Percentiles rank a stretch among this genome's conserved stretches.
These are phyloP conservation scores for Aeminium ludgeri DNA, from an alignment of 495 filamentous ascomycete genomes.

Conservation along the genomic window DNA sequence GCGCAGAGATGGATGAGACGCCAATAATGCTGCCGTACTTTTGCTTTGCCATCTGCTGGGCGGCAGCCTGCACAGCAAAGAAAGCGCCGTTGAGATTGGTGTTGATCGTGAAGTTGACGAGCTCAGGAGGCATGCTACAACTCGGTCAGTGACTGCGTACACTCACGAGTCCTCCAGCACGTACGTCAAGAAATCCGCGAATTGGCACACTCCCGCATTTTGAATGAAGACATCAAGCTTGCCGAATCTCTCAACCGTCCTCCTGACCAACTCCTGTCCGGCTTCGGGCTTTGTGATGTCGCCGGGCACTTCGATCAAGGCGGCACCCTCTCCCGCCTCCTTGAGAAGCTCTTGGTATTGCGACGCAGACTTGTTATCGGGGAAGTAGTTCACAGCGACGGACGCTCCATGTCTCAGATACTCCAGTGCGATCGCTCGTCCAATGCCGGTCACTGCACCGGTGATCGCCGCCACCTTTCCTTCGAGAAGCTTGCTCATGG, in stretches of 20 bases:
- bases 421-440: constrained; percentile 26
- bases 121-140: constrained; percentile 36
- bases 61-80: constrained; percentile 69
- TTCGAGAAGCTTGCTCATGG: constrained; percentile 20
- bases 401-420: constrained; percentile 25
- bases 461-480: constrained; percentile 26
- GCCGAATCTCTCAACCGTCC: constrained; percentile 31
- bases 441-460: constrained; percentile 25
- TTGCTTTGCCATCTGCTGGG: constrained; percentile 52
- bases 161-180: constrained; percentile 13
- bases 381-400: constrained; percentile 27
- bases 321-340: constrained; percentile 15
- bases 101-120: constrained; percentile 46
- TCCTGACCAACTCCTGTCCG: constrained; percentile 21
- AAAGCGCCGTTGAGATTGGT: constrained; percentile 81
- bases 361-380: constrained; percentile 19
- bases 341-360: constrained; percentile 20
- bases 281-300: constrained; percentile 24
- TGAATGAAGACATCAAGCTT: constrained; percentile 65
- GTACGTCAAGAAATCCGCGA: constrained; percentile 61
- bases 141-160: neutral
- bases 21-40: constrained; percentile 68
- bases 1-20: constrained; percentile 64
- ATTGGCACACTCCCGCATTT: constrained; percentile 77
- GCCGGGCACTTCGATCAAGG: constrained; percentile 23